These are phyloP conservation scores for Coniochaeta ligniaria DNA, from an alignment of 2,329 filamentous ascomycete genomes.

Conservation along the genomic window DNA sequence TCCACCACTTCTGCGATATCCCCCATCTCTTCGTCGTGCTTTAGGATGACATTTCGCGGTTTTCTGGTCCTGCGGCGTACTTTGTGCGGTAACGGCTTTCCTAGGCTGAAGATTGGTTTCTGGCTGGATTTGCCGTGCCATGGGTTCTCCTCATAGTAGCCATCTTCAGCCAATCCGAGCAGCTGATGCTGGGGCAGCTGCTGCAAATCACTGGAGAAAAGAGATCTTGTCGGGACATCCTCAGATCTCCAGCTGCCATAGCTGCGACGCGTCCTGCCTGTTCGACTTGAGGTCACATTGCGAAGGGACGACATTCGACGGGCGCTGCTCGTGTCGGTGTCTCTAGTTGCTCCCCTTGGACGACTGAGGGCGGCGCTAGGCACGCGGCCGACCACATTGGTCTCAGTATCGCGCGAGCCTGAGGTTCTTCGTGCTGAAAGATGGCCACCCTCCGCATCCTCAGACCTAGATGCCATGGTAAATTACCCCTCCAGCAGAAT, in stretches of 20 bases:
- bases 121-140: conserved; percentile 13
- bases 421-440: neutral
- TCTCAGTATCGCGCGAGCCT: neutral
- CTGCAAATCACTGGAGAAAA: neutral
- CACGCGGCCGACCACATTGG: neutral
- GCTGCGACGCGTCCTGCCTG: neutral
- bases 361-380: neutral
- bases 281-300: neutral
- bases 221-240: neutral
- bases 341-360: neutral
- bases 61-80: conserved; percentile 6
- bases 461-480: neutral
- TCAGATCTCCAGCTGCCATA: neutral
- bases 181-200: neutral
- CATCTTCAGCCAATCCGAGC: conserved; percentile 6
- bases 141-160: conserved; percentile 16
- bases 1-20: neutral
- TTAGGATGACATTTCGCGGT: neutral
- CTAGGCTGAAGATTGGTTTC: conserved; percentile 18
- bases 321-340: neutral
- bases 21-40: conserved; percentile 4
- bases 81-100: conserved; percentile 14
- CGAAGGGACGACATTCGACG: neutral
- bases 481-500: too few species aligned
- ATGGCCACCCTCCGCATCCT: neutral